A percentile compares a stretch with the other conserved stretches of the same genome.
Conservation (phyloP, 768 basidiomycete species). For the Leccinum broughii region DNA sequence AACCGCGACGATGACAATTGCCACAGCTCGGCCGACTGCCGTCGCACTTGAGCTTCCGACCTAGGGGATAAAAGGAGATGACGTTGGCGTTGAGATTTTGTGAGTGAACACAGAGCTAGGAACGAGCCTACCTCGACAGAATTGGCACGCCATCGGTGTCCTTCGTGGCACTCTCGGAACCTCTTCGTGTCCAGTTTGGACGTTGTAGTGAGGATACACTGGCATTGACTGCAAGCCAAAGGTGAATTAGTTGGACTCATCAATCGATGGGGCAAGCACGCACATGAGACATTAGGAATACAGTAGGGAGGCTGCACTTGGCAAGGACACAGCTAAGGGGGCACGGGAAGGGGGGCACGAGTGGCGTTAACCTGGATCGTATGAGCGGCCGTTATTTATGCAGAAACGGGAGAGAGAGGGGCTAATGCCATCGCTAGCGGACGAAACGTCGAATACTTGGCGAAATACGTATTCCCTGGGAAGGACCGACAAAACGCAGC, state of each 20-base stretch:
- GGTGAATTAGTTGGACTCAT: background rate
- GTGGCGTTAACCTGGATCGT: constrained; percentile 4
- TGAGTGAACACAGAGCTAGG: background rate
- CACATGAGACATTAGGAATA: constrained; percentile 28
- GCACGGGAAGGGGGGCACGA: constrained; percentile 13
- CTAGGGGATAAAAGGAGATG: constrained; percentile 32
- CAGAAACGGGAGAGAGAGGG: constrained; percentile 18
- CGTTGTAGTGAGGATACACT: constrained; percentile 12
- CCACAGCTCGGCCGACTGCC: constrained; percentile 61
- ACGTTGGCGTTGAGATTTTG: background rate
- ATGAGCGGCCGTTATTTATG: constrained; percentile 32
- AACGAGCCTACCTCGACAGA: constrained; percentile 56
- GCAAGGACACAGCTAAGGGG: constrained; percentile 2
- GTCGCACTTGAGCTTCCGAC: constrained; percentile 74
- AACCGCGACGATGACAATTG: constrained; percentile 62
- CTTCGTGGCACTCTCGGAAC: constrained; percentile 39
- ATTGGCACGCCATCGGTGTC: constrained; percentile 72
- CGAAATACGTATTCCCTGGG: constrained; percentile 35
- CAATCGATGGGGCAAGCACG: constrained; percentile 2
- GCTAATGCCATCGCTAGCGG: constrained; percentile 22
- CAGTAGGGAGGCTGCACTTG: constrained; percentile 3
- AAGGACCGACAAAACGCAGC: constrained; percentile 28
- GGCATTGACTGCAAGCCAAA: constrained; percentile 12
- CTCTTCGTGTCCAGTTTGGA: constrained; percentile 22
- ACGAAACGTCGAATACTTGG: constrained; percentile 29